These are phyloP conservation scores for Hypoxylon sp. DNA, from an alignment of 2,329 filamentous ascomycete species.

Conservation along the genomic window DNA sequence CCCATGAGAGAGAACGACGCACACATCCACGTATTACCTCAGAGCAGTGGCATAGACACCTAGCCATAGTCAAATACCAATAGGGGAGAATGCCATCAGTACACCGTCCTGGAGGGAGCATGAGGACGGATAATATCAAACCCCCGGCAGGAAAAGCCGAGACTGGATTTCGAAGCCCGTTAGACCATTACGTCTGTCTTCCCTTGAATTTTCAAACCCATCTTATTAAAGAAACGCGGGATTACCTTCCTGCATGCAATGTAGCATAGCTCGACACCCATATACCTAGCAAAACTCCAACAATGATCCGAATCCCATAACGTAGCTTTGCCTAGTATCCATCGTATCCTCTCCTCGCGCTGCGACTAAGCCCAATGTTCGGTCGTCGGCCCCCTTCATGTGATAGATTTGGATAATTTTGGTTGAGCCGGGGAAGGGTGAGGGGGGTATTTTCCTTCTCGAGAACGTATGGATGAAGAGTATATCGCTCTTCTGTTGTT, in stretches of 20 bases:
- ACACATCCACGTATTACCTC: too few species aligned
- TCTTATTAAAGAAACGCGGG: not conserved
- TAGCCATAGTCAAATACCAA: too few species aligned
- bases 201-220: not conserved
- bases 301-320: not conserved
- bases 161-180: too few species aligned
- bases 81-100: too few species aligned
- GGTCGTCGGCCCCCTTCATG: not conserved
- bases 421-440: not conserved
- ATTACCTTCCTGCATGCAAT: not conserved
- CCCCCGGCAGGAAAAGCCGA: too few species aligned
- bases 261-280: not conserved
- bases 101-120: too few species aligned
- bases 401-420: not conserved
- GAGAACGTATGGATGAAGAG: not conserved
- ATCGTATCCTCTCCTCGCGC: slow-evolving; percentile 3
- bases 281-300: not conserved
- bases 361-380: not conserved
- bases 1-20: too few species aligned
- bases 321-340: not conserved
- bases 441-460: not conserved
- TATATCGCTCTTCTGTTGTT: not conserved
- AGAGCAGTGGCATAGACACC: too few species aligned
- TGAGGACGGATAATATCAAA: too few species aligned
- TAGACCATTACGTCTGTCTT: too few species aligned